A percentile compares a stretch with the other conserved stretches of the same genome.
Evolutionary conservation across 2,329 filamentous ascomycete genomes (phyloP).

Genomic region (Chrysoporthe puriensis): DNA sequence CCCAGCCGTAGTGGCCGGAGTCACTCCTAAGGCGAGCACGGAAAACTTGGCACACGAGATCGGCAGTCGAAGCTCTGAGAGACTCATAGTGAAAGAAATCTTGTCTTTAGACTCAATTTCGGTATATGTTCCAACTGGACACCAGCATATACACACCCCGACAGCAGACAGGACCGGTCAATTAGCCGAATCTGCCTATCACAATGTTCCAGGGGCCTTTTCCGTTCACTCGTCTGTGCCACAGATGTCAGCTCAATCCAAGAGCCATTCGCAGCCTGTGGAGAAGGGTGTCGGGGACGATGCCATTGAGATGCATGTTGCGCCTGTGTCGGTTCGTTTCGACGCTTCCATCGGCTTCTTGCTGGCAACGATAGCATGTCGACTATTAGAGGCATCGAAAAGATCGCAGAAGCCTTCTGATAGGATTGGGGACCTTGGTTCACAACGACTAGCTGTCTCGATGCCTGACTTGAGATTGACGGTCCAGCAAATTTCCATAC

Average conservation of each 20-base stretch:
- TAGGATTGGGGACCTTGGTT: constrained; percentile 27
- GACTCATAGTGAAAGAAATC: constrained; percentile 58
- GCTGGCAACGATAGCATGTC: constrained; percentile 54
- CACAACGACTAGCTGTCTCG: constrained; percentile 24
- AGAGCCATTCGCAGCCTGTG: constrained; percentile 19
- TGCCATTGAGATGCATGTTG: constrained; percentile 54
- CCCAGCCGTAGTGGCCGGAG: not conserved
- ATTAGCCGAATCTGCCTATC: constrained; percentile 19
- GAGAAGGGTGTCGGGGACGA: constrained; percentile 36
- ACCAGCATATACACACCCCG: constrained; percentile 47
- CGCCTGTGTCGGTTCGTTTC: constrained; percentile 56
- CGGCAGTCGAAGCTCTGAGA: constrained; percentile 57
- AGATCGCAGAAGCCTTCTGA: not conserved
- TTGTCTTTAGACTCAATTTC: constrained; percentile 55
- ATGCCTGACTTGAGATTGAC: constrained; percentile 49
- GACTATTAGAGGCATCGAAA: constrained; percentile 52
- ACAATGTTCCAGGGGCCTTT: constrained; percentile 63
- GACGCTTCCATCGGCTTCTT: constrained; percentile 61
- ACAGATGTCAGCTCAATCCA: constrained; percentile 22
- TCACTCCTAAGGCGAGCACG: constrained; percentile 28
- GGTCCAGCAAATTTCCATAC: constrained; percentile 54
- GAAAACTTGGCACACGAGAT: constrained; percentile 44
- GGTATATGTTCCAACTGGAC: constrained; percentile 56
- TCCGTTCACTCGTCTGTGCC: constrained; percentile 47
- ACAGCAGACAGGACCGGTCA: constrained; percentile 7